Conservation (phyloP, 495 filamentous ascomycete species). For the Penicillium dipodomyicola region DNA sequence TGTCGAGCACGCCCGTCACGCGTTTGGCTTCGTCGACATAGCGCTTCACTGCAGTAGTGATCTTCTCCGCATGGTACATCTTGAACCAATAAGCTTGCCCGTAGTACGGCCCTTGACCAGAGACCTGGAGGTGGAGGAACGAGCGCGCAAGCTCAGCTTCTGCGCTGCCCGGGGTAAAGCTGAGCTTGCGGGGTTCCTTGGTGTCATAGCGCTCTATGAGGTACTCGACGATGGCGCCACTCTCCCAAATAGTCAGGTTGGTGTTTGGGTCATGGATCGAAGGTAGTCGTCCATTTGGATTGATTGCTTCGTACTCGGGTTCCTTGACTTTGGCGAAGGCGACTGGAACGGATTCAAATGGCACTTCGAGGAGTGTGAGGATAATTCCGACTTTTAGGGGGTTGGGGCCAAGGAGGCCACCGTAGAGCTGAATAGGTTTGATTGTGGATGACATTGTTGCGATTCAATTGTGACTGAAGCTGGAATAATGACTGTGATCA, state of each 20-base stretch:
- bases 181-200: conserved; percentile 45
- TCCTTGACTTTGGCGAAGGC: conserved; percentile 53
- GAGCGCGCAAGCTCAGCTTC: conserved; percentile 51
- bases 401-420: conserved; percentile 44
- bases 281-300: conserved; percentile 62
- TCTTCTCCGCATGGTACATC: conserved; percentile 47
- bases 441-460: neutral
- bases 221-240: conserved; percentile 65
- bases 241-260: conserved; percentile 59
- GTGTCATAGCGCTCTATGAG: conserved; percentile 61
- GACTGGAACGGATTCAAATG: conserved; percentile 43
- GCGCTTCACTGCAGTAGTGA: conserved; percentile 52
- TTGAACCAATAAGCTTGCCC: conserved; percentile 53
- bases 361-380: conserved; percentile 56
- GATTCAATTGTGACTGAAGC: neutral
- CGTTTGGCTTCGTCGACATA: conserved; percentile 56
- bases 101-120: conserved; percentile 61
- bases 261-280: conserved; percentile 62
- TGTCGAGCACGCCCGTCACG: conserved; percentile 54
- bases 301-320: conserved; percentile 48
- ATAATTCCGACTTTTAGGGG: conserved; percentile 58
- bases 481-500: neutral
- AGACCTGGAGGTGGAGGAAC: conserved; percentile 33
- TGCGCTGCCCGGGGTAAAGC: conserved; percentile 38
- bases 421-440: conserved; percentile 12